Base-by-base conservation (phyloP, 1,284 basidiomycete genomes). In the Puccinia coronata region DNA sequence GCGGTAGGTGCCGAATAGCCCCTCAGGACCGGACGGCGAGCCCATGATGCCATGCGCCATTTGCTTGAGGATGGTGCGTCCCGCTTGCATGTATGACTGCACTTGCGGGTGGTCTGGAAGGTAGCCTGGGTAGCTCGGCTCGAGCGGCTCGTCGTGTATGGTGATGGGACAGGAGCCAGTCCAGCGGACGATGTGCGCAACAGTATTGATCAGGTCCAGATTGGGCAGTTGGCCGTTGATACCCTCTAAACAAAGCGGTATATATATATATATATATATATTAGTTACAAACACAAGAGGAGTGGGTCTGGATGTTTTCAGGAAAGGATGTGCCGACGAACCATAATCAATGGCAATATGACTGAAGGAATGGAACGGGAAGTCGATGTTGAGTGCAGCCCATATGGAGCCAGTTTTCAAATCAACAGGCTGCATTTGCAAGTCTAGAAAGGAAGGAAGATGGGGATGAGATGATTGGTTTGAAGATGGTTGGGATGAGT, bases 301-400 rank as follows among this genome's bases (percentile, higher is more conserved):
- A 57, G 6, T 4, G n/a, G 49, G n/a, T n/a, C n/a, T n/a, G n/a
- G n/a, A n/a, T n/a, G n/a, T n/a, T n/a, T n/a, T n/a, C n/a, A n/a
- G n/a, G n/a, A n/a, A n/a, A n/a, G n/a, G n/a, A n/a, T n/a, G n/a
- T n/a, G n/a, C n/a, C n/a, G n/a, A n/a, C n/a, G n/a, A n/a, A 94
- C 94, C 94, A 86, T 93, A 94, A 87, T 94, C 96, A 16, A 98
- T 87, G 2, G 94, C 94, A 1, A 99, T 88, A 84, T 96, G 93
- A 16, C 92, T 94, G 87, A 98, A 98, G 0, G 95, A 98, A 86
- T 99, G 96, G 0, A 93, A 92, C 0, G 96, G 94, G 85, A 98
- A 99, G 86, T 99, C 97, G 81, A 99, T 90, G 83, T 93, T 93
- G 51, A 99, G 87, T 8, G 94, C 95, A 1, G 93, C 96, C 97